Evolutionary conservation across 768 basidiomycete genomes (phyloP), one percentile per base, ranked within the genome.

Genomic region (Collybiopsis confluens): DNA sequence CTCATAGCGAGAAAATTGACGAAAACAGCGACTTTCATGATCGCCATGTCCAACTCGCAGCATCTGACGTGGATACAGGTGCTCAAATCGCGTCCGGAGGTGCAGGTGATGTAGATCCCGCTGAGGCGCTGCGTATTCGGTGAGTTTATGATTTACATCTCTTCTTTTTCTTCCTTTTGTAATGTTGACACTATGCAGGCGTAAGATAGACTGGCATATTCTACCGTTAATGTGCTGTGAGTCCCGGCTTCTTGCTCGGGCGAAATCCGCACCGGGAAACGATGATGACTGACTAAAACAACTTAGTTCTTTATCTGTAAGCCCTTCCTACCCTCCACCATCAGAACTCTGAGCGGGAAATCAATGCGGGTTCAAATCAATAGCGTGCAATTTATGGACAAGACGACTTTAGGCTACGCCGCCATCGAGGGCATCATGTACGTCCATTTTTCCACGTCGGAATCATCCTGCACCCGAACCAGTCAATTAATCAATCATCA

Each of bases 361-460:
- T 11, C 30, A 18, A 10, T 13, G 10, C 61, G 54, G 5, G 56
- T 54, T 5, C 59, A 62, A 3, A 46, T 5, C 59, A 62, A 3
- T 45, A 72, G 79, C 70, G 65, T 80, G 21, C 78, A 80, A 57
- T 79, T 77, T 48, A 78, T 78, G 76, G 79, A 79, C 56, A 80
- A 79, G 63, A 74, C 74, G 1, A 81, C 79, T 0, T 64, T 80
- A 3, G 78, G 75, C 0, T 74, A 69, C 45, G 58, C 76, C 0
- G 70, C 79, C 1, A 77, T 80, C 54, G 70, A 80, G 18, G 79
- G 79, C 1, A 79, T 81, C 52, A 56, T 60, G 79, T 76, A 50
- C 60, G 74, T 45, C 41, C 10, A 51, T 9, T n/a, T n/a, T n/a
- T n/a, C n/a, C n/a, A n/a, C n/a, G 27, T 10, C 13, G 20, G 10